phyloP scores from a whole-genome alignment of 352 stramenopile species.

The Pythium folliculosum region DNA sequence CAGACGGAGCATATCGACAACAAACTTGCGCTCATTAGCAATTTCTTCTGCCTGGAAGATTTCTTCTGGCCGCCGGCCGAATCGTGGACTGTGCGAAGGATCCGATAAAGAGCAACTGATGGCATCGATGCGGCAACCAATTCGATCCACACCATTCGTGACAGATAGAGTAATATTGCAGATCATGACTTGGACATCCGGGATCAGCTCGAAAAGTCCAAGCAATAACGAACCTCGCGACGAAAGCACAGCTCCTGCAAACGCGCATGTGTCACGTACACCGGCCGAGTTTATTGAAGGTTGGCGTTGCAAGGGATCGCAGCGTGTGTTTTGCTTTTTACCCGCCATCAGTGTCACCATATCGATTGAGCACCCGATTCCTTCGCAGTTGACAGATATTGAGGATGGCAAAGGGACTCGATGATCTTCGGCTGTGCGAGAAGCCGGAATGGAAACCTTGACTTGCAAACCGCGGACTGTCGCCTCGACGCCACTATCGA shows the following conservation, averaged over 20 bases:
- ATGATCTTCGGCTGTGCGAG: constrained; percentile 4
- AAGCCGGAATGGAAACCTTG: constrained; percentile 7
- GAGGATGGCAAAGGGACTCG: constrained; percentile 18
- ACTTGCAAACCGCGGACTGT: background rate
- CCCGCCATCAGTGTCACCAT: background rate
- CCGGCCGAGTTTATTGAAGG: no score
- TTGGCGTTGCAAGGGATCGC: background rate
- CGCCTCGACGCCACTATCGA: background rate
- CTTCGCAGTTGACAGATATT: constrained; percentile 1
- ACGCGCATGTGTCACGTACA: no score
- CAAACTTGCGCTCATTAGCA: background rate
- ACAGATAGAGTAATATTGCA: background rate
- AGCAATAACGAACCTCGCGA: constrained; percentile 11
- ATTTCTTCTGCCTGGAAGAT: background rate
- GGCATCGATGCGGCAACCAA: constrained; percentile 1
- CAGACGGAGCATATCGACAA: background rate
- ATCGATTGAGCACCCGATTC: constrained; percentile 7
- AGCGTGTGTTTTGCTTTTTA: background rate
- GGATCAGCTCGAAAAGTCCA: constrained; percentile 17
- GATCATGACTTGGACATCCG: constrained; percentile 8
- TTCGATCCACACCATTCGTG: constrained; percentile 1
- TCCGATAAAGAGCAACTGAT: background rate
- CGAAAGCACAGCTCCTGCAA: background rate
- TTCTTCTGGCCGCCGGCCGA: background rate
- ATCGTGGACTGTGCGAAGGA: background rate